phyloP scores from a whole-genome alignment of 352 stramenopile species.

The Phytophthora sp. region DNA sequence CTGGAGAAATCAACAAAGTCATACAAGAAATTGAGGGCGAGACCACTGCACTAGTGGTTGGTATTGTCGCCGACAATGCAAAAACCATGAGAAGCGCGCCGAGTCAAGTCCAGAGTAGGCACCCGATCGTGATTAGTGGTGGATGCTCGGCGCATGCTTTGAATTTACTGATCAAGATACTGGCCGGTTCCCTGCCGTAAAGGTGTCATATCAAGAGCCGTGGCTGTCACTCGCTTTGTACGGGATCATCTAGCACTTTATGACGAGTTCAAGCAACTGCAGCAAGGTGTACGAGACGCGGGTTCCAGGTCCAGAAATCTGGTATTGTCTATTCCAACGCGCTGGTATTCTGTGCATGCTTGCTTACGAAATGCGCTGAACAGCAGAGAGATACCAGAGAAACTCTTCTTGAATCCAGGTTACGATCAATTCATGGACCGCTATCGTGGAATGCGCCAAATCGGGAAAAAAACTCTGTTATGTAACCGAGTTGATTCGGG shows the following conservation, averaged over 20 bases:
- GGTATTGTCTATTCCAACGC: not conserved
- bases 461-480: not conserved
- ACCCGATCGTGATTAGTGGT: not conserved
- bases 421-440: slow-evolving; percentile 7
- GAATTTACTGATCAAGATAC: not conserved
- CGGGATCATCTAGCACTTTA: not conserved
- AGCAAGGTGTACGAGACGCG: not conserved
- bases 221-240: not conserved
- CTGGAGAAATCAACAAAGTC: slow-evolving; percentile 1
- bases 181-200: not conserved
- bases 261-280: not conserved
- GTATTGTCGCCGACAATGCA: not conserved
- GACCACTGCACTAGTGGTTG: not conserved
- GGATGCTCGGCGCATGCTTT: not conserved
- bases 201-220: too few relatives aligned
- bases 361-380: not conserved
- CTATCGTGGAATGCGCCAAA: slow-evolving; percentile 14
- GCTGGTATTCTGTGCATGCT: not conserved
- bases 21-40: not conserved
- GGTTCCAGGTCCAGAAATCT: not conserved
- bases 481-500: not conserved
- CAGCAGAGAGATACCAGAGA: too few relatives aligned
- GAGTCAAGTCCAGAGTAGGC: not conserved
- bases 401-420: not conserved
- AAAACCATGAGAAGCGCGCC: not conserved